Conservation (phyloP, 2,329 filamentous ascomycete genomes). For the Thelonectria olida region DNA sequence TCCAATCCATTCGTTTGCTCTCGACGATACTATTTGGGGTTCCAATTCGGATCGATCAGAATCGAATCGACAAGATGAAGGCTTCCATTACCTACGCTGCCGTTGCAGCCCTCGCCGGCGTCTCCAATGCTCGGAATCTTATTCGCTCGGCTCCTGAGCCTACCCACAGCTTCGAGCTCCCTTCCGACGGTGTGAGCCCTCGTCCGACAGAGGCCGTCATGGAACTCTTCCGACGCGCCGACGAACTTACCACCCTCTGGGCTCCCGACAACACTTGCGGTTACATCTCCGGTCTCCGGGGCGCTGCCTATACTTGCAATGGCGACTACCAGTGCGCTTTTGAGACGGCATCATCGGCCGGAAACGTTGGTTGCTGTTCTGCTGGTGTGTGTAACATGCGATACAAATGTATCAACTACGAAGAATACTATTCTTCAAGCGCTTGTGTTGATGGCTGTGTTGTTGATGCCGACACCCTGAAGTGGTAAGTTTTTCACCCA, state of each 20-base stretch:
- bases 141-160: slow-evolving; percentile 45
- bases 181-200: slow-evolving; percentile 48
- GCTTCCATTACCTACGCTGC: slow-evolving; percentile 25
- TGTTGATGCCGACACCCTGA: slow-evolving; percentile 52
- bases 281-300: slow-evolving; percentile 53
- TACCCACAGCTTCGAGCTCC: slow-evolving; percentile 46
- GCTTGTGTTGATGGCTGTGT: slow-evolving; percentile 53
- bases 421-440: slow-evolving; percentile 45
- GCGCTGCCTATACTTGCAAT: slow-evolving; percentile 52
- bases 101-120: slow-evolving; percentile 41
- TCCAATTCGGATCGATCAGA: neutral
- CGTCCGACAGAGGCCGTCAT: slow-evolving; percentile 53
- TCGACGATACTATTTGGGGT: neutral
- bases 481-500: slow-evolving; percentile 50
- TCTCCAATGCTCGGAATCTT: slow-evolving; percentile 43
- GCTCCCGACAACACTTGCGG: slow-evolving; percentile 62
- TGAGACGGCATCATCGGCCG: slow-evolving; percentile 44
- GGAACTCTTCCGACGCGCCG: slow-evolving; percentile 43
- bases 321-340: slow-evolving; percentile 50
- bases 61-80: slow-evolving; percentile 32
- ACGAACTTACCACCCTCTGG: slow-evolving; percentile 50
- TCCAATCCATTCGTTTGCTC: neutral
- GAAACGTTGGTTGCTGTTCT: slow-evolving; percentile 55
- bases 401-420: slow-evolving; percentile 51
- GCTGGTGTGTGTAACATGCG: slow-evolving; percentile 45